Conservation (phyloP, 2,329 filamentous ascomycete species). For the Aspergillus glaucus region DNA sequence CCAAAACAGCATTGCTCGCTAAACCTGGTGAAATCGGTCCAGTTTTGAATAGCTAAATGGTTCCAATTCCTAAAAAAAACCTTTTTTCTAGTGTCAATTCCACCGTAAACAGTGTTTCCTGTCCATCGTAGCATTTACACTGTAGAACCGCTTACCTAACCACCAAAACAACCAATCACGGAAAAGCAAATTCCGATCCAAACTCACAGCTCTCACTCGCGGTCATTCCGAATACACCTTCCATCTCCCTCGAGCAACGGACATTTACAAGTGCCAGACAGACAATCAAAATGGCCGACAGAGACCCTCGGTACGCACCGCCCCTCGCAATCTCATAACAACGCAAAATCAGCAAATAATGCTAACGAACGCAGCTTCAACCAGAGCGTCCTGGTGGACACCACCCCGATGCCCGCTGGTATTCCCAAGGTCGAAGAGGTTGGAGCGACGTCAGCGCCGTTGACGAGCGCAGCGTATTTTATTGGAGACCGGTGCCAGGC, state of each 20-base stretch:
- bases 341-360: slow-evolving; percentile 2
- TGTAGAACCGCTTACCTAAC: neutral
- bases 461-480: slow-evolving; percentile 89
- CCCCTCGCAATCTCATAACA: neutral
- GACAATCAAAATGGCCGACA: slow-evolving; percentile 24
- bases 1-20: too few species aligned
- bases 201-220: neutral
- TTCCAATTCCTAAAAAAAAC: neutral
- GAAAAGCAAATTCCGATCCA: slow-evolving; percentile 24
- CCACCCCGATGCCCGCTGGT: slow-evolving; percentile 83
- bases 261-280: slow-evolving; percentile 7
- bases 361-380: slow-evolving; percentile 66
- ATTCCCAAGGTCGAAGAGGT: slow-evolving; percentile 93
- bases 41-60: too few species aligned
- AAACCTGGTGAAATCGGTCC: too few species aligned
- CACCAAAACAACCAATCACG: slow-evolving; percentile 27
- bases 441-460: slow-evolving; percentile 83
- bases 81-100: neutral
- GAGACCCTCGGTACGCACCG: slow-evolving; percentile 25
- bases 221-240: neutral
- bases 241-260: neutral
- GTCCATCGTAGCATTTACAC: neutral
- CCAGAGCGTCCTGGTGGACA: slow-evolving; percentile 88
- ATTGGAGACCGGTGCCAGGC: slow-evolving; percentile 91
- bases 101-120: neutral